Evolutionary conservation across 192 early-diverging fungal species (phyloP), one percentile per base, ranked within the genome.

Genomic region (Podochytrium sp.): DNA sequence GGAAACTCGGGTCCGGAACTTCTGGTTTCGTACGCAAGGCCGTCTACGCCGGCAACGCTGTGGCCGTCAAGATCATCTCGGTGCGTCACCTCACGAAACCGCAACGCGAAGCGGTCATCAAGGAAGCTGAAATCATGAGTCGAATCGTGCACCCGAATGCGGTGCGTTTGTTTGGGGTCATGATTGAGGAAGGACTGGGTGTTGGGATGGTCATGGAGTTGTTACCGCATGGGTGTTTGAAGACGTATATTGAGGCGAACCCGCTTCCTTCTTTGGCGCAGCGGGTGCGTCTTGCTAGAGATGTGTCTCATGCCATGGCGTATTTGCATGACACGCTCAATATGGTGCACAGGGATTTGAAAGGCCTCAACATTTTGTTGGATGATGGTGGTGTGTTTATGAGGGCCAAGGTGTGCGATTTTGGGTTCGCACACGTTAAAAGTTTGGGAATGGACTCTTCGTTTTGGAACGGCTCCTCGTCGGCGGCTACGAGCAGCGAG

Each of bases 51-150:
- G 49, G 49, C n/a, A 71, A 57, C 38, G 14, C 32, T 59, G 69
- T 71, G 7, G 69, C 69, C n/a, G 69, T 71, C 32, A 71, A 71
- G 32, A 71, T 71, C 32, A 71, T 71, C 18, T 59, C 55, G 25
- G 69, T 71, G 4, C 14, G 32, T 18, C 69, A 71, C 38, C 57
- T 71, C 41, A 59, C 69, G 27, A 71, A 71, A 43, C 69, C 52
- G 18, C 69, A 71, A 47, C 69, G 69, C 33, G 69, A 71, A 59
- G 69, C 69, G 1, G 69, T 71, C 52, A 71, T 71, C 37, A 71
- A 71, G 35, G 69, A 71, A 32, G 69, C 69, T 14, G 69, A 71
- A 71, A 71, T 71, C n/a, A 71, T 71, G 69, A 59, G 55, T 33
- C 53, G 69, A 39, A 71, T 71, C 34, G 69, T 71, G 35, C 69